Base-by-base conservation (phyloP, 345 rosid species). In the Rhizophora mangle region DNA sequence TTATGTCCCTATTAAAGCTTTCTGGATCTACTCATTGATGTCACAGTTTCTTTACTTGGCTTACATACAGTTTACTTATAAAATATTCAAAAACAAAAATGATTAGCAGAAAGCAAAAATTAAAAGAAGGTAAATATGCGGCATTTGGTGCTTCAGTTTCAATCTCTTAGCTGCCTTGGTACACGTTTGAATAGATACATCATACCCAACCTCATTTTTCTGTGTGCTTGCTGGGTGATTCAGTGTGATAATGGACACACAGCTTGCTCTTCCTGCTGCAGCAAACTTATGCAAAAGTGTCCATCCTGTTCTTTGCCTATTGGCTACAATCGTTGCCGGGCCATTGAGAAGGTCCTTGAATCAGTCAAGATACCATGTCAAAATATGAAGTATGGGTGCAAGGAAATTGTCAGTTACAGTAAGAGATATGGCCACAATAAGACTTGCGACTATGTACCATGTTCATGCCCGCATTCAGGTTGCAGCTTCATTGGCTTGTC, bases 361-460 rank as follows among this genome's bases (percentile, higher is more conserved):
- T 76, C 86, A 15, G 73, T 66, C 32, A 68, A 53, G 61, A 56
- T 60, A 32, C 37, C 67, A 0, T 85, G 89, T 75, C 70, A 30
- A 29, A 81, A 85, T 70, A 63, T 51, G 64, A 71, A 30, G n/a
- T 70, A 80, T 43, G 89, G 86, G 4, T 81, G 89, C 74, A 69
- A 34, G 63, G 85, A 82, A 64, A 72, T 66, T 5, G 27, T 82
- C 18, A 71, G 47, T 27, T 79, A 68, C 58, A 36, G 29, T 6
- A 77, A 74, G 72, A 82, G 66, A 36, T 52, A 36, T 31, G 69
- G 65, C 16, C 89, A 82, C 51, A 81, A 81, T 43, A 75, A 75
- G 70, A 66, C 58, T 52, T 85, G 86, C 67, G 15, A 46, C 62
- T 68, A 65, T 58, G 68, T 74, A 6, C 81, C 89, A 1, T 85